Evolutionary conservation across 1,284 basidiomycete species (phyloP), one percentile per base, ranked within the genome.

Genomic region (Omphalotus olearius): DNA sequence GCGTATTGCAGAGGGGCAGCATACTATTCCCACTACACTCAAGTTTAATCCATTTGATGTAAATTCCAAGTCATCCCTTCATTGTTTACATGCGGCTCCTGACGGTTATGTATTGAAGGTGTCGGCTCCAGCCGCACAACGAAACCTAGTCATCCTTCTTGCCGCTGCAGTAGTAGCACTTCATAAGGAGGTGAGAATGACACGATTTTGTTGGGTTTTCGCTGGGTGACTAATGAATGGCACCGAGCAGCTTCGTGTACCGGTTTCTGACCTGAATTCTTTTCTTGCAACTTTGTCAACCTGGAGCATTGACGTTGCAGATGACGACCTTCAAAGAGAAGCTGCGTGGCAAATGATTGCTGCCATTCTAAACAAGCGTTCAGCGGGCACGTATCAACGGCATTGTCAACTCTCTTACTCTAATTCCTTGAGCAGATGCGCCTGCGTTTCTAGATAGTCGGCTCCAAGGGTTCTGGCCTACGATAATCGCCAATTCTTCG

Each of bases 291-390:
- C 61, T 25, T 66, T 90, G 14, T 63, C 89, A 11, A 62, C 66
- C 4, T 93, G 88, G 85, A 73, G 76, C 20, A 65, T 86, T 14
- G 60, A 66, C 4, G 62, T 69, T 3, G 72, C 79, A 0, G 70
- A 75, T 16, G 83, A 75, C 50, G 68, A 73, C 20, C 62, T 78
- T 1, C 90, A 93, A 64, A 71, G 78, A 51, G 72, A 76, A 23
- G 75, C 82, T 18, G 78, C 74, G 1, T 75, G 82, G 57, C 80
- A 88, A 44, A 62, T 87, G 11, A 69, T 93, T 10, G 75, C 83
- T 0, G 80, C 85, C 1, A 69, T 89, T 23, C 66, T 93, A 17
- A 97, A 97, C 66, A 92, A 93, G 67, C 79, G 82, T 44, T 71
- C 74, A 7, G 71, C 80, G 45, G 81, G 91, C 88, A 47, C 53